Conservation (phyloP, 805 yeast genomes). For the Saccharomycopsis olivae region DNA sequence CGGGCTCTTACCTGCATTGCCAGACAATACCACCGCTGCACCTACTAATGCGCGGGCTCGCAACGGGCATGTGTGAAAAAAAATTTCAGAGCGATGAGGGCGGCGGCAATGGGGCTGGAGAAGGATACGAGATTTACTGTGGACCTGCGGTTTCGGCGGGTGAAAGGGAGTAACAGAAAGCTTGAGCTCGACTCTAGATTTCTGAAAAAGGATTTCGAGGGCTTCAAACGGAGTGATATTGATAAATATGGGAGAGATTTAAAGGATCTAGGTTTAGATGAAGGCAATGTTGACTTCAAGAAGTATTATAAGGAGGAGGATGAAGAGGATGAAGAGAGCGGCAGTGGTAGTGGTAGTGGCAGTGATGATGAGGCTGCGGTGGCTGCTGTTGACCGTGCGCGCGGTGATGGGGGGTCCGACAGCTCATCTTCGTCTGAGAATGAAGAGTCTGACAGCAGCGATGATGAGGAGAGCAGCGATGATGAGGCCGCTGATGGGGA, state of each 20-base stretch:
- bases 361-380: constrained; percentile 31
- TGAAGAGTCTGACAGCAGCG: constrained; percentile 30
- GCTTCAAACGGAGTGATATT: constrained; percentile 50
- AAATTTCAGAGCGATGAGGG: no score
- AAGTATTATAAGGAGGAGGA: constrained; percentile 43
- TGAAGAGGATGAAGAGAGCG: constrained; percentile 15
- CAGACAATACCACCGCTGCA: no score
- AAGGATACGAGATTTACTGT: constrained; percentile 68
- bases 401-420: constrained; percentile 20
- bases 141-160: constrained; percentile 81
- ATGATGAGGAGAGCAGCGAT: constrained; percentile 27
- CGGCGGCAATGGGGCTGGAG: no score
- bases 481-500: no score
- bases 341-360: constrained; percentile 44
- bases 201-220: constrained; percentile 47
- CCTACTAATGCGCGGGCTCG: no score
- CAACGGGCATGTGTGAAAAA: no score
- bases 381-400: constrained; percentile 20
- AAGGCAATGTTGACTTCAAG: constrained; percentile 43
- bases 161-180: constrained; percentile 57
- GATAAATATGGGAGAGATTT: constrained; percentile 84
- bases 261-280: constrained; percentile 28
- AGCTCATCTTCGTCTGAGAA: constrained; percentile 35
- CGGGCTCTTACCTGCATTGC: no score
- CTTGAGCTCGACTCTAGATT: constrained; percentile 83